These are phyloP conservation scores for Candida montana DNA, from an alignment of 805 yeast species.

Conservation along the genomic window DNA sequence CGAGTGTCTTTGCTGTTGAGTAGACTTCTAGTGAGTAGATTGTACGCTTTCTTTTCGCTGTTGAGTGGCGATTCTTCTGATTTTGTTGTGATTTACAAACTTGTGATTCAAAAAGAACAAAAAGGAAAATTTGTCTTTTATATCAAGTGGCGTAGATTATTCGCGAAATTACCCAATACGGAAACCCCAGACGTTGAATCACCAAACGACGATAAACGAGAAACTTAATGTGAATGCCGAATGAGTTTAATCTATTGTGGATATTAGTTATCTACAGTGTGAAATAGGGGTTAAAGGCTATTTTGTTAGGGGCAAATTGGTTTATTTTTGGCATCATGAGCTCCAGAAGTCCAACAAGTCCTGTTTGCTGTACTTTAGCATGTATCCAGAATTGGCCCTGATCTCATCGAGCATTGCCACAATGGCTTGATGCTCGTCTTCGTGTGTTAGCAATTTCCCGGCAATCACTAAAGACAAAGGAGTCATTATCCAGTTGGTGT, in stretches of 20 bases:
- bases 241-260: no score
- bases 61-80: background rate
- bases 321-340: background rate
- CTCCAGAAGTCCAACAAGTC: constrained; percentile 26
- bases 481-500: constrained; percentile 1
- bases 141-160: background rate
- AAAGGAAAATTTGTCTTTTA: background rate
- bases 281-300: no score
- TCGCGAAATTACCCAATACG: background rate
- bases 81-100: background rate
- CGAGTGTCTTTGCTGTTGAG: no score
- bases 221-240: no score
- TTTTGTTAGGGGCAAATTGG: no score
- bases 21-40: no score
- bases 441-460: constrained; percentile 21
- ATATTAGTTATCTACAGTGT: no score
- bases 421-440: constrained; percentile 22
- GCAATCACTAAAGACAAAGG: constrained; percentile 17
- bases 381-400: constrained; percentile 19
- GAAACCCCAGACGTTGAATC: background rate
- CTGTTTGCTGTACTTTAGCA: constrained; percentile 15
- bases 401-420: constrained; percentile 20
- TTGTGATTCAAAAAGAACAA: background rate
- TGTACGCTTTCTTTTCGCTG: no score
- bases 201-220: no score